Conservation (phyloP, 352 stramenopile genomes). For the Nothophytophthora sp. region DNA sequence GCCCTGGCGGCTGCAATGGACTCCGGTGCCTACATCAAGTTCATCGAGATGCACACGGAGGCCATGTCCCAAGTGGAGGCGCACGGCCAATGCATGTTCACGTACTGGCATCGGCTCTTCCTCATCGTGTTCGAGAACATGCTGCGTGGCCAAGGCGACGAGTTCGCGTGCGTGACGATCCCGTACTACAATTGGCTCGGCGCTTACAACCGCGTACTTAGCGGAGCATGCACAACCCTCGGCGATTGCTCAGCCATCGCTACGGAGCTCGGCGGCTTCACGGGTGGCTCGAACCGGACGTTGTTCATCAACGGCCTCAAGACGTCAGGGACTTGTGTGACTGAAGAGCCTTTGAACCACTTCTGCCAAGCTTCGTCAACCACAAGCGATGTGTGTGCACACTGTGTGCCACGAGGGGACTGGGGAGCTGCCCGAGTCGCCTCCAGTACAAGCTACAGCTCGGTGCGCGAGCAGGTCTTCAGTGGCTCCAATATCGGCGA, state of each 20-base stretch:
- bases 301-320: constrained; percentile 44
- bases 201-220: constrained; percentile 33
- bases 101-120: constrained; percentile 78
- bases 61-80: constrained; percentile 43
- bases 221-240: constrained; percentile 46
- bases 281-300: constrained; percentile 1
- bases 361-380: constrained; percentile 44
- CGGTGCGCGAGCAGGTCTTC: constrained; percentile 46
- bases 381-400: constrained; percentile 15
- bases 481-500: constrained; percentile 41
- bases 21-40: constrained; percentile 48
- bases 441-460: constrained; percentile 36
- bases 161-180: constrained; percentile 66
- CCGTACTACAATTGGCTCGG: constrained; percentile 79
- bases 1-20: constrained; percentile 49
- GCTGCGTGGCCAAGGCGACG: constrained; percentile 45
- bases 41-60: constrained; percentile 59
- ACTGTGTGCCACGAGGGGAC: constrained; percentile 45
- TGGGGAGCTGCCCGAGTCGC: constrained; percentile 36
- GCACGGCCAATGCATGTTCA: constrained; percentile 69
- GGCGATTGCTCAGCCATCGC: constrained; percentile 41
- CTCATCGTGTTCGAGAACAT: constrained; percentile 80
- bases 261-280: constrained; percentile 36
- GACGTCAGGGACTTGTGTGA: constrained; percentile 35
- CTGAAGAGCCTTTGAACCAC: constrained; percentile 36